Evolutionary conservation across 2,329 filamentous ascomycete genomes (phyloP), one percentile per base, ranked within the genome.

Genomic region (Penicillium sp.): DNA sequence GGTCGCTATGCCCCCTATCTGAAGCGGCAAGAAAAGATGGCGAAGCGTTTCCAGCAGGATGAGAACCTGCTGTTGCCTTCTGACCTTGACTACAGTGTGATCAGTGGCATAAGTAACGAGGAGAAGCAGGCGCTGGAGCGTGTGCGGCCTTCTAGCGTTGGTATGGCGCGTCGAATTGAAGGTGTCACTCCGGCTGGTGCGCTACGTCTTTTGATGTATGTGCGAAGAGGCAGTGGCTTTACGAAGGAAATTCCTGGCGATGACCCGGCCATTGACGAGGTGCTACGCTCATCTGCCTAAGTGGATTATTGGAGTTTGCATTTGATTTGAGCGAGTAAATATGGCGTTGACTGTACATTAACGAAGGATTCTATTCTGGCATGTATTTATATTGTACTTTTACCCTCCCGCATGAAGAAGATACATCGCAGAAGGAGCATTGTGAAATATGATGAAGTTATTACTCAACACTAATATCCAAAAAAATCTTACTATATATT

Each of bases 1-100:
- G 88, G 88, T 12, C 79, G 84, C 2, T 99, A 99, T 69, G 90
- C 89, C 1, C 93, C 93, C 0, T 96, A 96, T 69, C 86, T 96
- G 30, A 81, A 80, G 39, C 83, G 85, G 63, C 91, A 97, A 69
- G 79, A 80, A 21, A 79, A 81, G 3, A 80, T 86, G 52, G 87
- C 87, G 17, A 80, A 80, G 26, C 80, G 82, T 6, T 88, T 96
- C 69, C 77, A 84, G 52, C 84, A 85, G 45, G 93, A 97, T 66
- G 94, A 97, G 69, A 79, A 78, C 7, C 73, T 97, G 12, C 76
- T 78, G 12, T 75, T 99, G 10, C 91, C 93, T 0, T 60, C 79
- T 0, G 85, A 91, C 59, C 69, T 97, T 12, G 85, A 97, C 63
- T 99, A 97, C 64, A 80, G 84, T 36, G 64, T 72, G 10, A 80